These are phyloP conservation scores for Craspedostauros australis DNA, from an alignment of 108 stramenopile species.

Conservation along the genomic window DNA sequence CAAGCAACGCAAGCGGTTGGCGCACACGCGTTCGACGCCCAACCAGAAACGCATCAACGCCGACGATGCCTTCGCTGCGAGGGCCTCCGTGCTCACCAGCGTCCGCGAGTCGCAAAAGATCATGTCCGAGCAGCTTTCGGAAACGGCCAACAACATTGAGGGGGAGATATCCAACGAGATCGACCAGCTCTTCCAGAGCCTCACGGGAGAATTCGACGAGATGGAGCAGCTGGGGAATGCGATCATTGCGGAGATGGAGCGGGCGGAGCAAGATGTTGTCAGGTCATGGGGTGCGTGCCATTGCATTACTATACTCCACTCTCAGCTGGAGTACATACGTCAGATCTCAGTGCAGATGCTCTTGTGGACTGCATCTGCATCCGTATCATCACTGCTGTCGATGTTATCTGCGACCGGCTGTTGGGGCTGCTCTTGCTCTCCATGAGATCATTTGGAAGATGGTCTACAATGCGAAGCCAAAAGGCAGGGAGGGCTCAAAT, in stretches of 20 bases:
- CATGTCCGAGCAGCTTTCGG: constrained; percentile 22
- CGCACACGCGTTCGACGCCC: not conserved
- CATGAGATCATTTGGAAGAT: too few species aligned
- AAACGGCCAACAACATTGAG: constrained; percentile 25
- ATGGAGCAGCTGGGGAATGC: constrained; percentile 64
- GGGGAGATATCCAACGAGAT: constrained; percentile 28
- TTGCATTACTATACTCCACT: too few species aligned
- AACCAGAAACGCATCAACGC: not conserved
- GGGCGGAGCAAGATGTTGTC: constrained; percentile 59
- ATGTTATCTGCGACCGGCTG: too few species aligned
- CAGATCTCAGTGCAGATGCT: too few species aligned
- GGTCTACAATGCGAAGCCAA: too few species aligned
- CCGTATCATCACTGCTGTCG: too few species aligned
- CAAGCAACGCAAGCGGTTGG: constrained; percentile 42
- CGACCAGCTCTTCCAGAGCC: constrained; percentile 23
- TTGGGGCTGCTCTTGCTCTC: too few species aligned
- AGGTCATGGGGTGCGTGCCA: constrained; percentile 62
- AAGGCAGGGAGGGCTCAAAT: too few species aligned
- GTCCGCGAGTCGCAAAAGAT: constrained; percentile 22
- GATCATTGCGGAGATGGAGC: constrained; percentile 60
- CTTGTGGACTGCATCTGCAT: too few species aligned
- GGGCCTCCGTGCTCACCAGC: constrained; percentile 13
- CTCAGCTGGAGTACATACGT: too few species aligned
- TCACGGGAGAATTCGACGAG: constrained; percentile 32
- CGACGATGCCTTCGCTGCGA: not conserved